Percentiles rank a stretch among this genome's conserved stretches.
These are phyloP conservation scores for Calonectria pseudoreteaudii DNA, from an alignment of 2,329 filamentous ascomycete genomes.

Conservation along the genomic window DNA sequence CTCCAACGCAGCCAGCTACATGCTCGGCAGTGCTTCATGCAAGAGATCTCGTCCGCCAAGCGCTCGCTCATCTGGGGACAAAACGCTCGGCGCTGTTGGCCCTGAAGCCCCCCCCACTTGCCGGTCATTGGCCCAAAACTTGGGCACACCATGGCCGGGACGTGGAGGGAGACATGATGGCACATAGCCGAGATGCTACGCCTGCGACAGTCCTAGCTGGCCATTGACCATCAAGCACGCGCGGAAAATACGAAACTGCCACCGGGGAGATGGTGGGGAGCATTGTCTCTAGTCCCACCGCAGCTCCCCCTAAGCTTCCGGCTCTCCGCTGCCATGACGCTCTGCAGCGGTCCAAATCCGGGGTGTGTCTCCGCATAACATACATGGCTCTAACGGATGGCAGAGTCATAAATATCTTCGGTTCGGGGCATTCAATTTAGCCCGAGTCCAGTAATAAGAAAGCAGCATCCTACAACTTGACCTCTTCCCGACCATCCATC, in stretches of 20 bases:
- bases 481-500: neutral
- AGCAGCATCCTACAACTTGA: slow-evolving; percentile 2
- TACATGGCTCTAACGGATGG: neutral
- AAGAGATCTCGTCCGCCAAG: neutral
- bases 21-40: neutral
- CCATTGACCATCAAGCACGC: neutral
- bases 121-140: neutral
- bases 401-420: neutral
- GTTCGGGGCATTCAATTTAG: neutral
- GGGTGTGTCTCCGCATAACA: neutral
- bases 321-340: neutral
- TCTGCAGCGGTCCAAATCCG: neutral
- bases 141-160: slow-evolving; percentile 5
- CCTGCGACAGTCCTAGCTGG: neutral
- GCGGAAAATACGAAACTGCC: neutral
- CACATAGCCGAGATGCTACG: neutral
- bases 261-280: slow-evolving; percentile 4
- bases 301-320: neutral
- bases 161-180: slow-evolving; percentile 18
- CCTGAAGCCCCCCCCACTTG: slow-evolving; percentile 23
- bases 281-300: neutral
- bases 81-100: neutral
- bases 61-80: neutral
- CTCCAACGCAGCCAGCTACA: neutral
- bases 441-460: slow-evolving; percentile 12